Base-by-base conservation (phyloP, 2,329 filamentous ascomycete species). In the Catunica adiposa region DNA sequence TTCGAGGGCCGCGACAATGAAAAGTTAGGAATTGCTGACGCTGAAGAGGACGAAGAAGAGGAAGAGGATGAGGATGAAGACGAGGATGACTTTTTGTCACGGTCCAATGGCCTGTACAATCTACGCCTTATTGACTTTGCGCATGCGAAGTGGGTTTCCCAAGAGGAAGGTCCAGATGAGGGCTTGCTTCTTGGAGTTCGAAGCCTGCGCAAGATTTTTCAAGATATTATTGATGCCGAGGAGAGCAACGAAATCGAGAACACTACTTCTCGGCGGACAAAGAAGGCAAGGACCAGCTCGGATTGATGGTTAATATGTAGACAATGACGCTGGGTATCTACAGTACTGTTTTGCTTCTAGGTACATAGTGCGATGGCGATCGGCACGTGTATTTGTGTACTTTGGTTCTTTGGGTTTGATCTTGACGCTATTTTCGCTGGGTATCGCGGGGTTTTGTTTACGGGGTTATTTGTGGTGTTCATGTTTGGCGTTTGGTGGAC, bases 111-210 rank as follows among this genome's bases (percentile, higher is more conserved):
- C 9, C 15, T 38, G 46, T 87, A 84, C 63, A 77, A 80, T 11
- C 74, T 96, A 52, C 92, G 90, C 65, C 75, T 98, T 60, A 98
- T 98, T 62, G 92, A 98, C 67, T 98, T 98, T 74, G 92, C 92
- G 1, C 92, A 98, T 68, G 92, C 92, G 9, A 71, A 74, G 52
- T 97, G 84, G 82, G 84, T 80, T 1, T 84, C 86, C 0, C 87
- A 88, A 1, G 70, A 84, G 63, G 53, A 58, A 25, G 90, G 90
- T 0, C 83, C 85, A 0, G 92, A 98, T 66, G 83, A 94, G 69
- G 97, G 97, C 64, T 71, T 78, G 14, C 72, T 96, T 31, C 71
- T 72, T 37, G 89, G 89, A 0, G 79, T 96, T 59, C 74, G 81
- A 64, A 90, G 77, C 64, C 71, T 90, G 38, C 73, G 78, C 53